phyloP scores from a whole-genome alignment of 306 rosid species.

The Cyclanthera cordifolia region DNA sequence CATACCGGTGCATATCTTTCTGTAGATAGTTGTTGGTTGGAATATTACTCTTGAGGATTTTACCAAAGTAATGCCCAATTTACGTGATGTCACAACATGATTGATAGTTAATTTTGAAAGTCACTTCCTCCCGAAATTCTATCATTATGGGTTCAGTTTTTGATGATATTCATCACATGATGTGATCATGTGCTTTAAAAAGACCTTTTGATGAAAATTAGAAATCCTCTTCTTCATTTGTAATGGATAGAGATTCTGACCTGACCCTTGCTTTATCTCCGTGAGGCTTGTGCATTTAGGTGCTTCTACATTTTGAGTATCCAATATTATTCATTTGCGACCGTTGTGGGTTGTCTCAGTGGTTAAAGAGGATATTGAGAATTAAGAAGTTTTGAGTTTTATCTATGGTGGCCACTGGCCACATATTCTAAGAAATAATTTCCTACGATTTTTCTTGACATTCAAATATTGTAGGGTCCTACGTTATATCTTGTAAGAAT shows the following conservation, averaged over 20 bases:
- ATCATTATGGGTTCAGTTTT: neutral
- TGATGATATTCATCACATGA: neutral
- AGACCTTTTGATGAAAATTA: neutral
- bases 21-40: neutral
- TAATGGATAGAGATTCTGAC: neutral
- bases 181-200: neutral
- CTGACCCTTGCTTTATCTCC: constrained; percentile 6
- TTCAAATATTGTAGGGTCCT: too few species aligned
- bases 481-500: too few species aligned
- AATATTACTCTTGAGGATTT: neutral
- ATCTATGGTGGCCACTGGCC: too few species aligned
- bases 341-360: too few species aligned
- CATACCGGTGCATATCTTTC: neutral
- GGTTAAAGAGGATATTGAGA: too few species aligned
- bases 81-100: neutral
- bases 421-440: too few species aligned
- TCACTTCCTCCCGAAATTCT: neutral
- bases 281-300: constrained; percentile 49
- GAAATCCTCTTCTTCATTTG: neutral
- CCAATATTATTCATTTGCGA: neutral
- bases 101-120: neutral
- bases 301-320: constrained; percentile 31
- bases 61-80: neutral
- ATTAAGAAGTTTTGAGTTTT: too few species aligned
- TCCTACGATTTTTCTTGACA: too few species aligned